Base-by-base conservation (phyloP, 352 stramenopile genomes). In the Phytophthora meadii region DNA sequence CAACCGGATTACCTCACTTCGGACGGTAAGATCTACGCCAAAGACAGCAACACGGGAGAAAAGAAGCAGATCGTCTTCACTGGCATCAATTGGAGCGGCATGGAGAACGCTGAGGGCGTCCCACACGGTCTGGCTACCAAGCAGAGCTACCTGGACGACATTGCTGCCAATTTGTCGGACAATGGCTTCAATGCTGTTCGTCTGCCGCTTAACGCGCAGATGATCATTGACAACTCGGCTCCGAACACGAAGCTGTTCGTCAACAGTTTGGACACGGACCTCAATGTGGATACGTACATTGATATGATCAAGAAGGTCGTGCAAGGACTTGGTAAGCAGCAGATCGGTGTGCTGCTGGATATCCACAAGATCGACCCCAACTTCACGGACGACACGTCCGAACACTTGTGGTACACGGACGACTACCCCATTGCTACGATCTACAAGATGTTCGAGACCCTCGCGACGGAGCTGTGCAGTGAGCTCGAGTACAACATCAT, bases 81-180 rank as follows among this genome's bases (percentile, higher is more conserved):
- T n/a, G 87, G 87, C 34, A 91, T 94, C 70, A 94, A 94, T 68
- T 94, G 87, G 87, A 94, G 84, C 48, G 87, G 87, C 51, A 94
- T 94, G 87, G 87, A 94, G 70, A 93, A 94, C 62, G 27, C 67
- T 0, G 84, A 93, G 47, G 87, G 87, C 11, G 84, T 94, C 19
- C 87, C 87, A 1, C 84, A 94, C 52, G 87, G 87, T 8, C 74
- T 94, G 3, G 84, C 84, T 0, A 82, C 71, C 4, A 83, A 84
- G 17, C 84, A 93, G 72, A 81, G 68, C 42, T 82, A 88, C 41
- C 46, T 93, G 46, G 84, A 89, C 55, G 76, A 92, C 53, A 90
- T 94, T 41, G 81, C 84, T 0, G 58, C 79, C 27, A 84, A 87
- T 52, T 73, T 94, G 14, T 72, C 62, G 47, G 75, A 87, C 46